phyloP scores from a whole-genome alignment of 768 basidiomycete genomes.

The Lactarius evosmus region DNA sequence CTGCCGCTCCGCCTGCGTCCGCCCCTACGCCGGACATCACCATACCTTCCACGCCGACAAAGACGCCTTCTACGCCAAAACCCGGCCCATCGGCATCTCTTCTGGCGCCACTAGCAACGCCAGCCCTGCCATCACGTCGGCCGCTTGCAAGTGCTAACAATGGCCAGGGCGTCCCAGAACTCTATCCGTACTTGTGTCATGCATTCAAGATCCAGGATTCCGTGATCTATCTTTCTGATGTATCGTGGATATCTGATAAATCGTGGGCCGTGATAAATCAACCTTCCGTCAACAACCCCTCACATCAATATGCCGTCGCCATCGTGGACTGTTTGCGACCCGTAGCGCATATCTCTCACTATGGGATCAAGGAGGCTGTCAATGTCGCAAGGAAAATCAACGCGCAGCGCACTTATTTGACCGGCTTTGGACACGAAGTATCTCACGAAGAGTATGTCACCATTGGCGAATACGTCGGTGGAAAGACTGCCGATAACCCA shows the following conservation, averaged over 20 bases:
- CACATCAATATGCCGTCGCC: conserved; percentile 48
- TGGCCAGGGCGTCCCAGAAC: conserved; percentile 30
- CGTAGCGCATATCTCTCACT: conserved; percentile 68
- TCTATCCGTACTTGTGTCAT: conserved; percentile 61
- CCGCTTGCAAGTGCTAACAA: conserved; percentile 5
- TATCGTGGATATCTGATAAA: conserved; percentile 72
- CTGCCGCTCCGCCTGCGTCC: conserved; percentile 39
- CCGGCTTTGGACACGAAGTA: conserved; percentile 75
- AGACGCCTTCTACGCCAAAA: conserved; percentile 29
- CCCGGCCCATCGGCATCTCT: conserved; percentile 9
- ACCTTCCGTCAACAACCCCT: conserved; percentile 30
- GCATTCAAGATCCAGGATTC: conserved; percentile 67
- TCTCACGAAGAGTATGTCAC: conserved; percentile 73
- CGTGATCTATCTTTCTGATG: conserved; percentile 80
- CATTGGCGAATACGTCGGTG: conserved; percentile 53
- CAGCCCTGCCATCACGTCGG: conserved; percentile 11
- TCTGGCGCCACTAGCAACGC: neutral
- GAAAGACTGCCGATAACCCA: conserved; percentile 30
- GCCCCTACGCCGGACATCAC: conserved; percentile 41
- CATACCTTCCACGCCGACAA: conserved; percentile 34
- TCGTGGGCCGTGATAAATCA: conserved; percentile 54
- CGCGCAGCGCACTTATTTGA: conserved; percentile 63
- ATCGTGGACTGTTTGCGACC: conserved; percentile 78
- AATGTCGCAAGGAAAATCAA: conserved; percentile 52
- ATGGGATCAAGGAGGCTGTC: conserved; percentile 66